A percentile compares a stretch with the other conserved stretches of the same genome.
phyloP scores from a whole-genome alignment of 768 basidiomycete species.

The Kockovaella imperatae region DNA sequence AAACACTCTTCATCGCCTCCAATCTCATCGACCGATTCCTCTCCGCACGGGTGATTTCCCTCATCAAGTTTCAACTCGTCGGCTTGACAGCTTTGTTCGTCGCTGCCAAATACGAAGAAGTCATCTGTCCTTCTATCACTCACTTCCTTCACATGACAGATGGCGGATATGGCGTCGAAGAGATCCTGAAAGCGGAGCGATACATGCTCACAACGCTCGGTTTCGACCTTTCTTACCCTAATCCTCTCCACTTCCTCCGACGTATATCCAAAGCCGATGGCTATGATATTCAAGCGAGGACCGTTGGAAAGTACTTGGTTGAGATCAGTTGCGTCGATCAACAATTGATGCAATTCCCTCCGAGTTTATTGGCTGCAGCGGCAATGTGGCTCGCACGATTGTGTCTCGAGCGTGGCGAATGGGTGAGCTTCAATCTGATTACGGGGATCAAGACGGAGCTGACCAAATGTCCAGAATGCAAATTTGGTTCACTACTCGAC shows the following conservation, averaged over 20 bases:
- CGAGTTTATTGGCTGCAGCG: conserved; percentile 73
- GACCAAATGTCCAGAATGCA: conserved; percentile 53
- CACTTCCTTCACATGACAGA: conserved; percentile 77
- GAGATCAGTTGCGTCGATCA: conserved; percentile 79
- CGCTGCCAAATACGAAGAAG: conserved; percentile 87
- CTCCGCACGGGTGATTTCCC: conserved; percentile 62
- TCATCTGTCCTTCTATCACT: conserved; percentile 70
- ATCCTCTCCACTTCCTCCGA: conserved; percentile 79
- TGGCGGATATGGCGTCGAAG: conserved; percentile 63
- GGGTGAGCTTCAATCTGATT: conserved; percentile 55
- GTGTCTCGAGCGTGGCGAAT: conserved; percentile 68
- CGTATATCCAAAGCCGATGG: conserved; percentile 88
- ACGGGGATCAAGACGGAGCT: background rate
- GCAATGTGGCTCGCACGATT: conserved; percentile 78
- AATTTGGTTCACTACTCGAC: conserved; percentile 82
- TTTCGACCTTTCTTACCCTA: conserved; percentile 79
- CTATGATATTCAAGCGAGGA: conserved; percentile 75
- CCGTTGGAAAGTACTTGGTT: conserved; percentile 81
- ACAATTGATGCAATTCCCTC: conserved; percentile 63
- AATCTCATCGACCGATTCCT: conserved; percentile 73
- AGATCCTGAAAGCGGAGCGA: conserved; percentile 80
- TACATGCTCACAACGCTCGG: conserved; percentile 78
- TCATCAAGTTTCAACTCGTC: conserved; percentile 81
- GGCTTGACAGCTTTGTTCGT: conserved; percentile 81
- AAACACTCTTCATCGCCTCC: conserved; percentile 80